Base-by-base conservation (phyloP, 2,329 filamentous ascomycete species). In the Phaeosphaeriaceae sp. region DNA sequence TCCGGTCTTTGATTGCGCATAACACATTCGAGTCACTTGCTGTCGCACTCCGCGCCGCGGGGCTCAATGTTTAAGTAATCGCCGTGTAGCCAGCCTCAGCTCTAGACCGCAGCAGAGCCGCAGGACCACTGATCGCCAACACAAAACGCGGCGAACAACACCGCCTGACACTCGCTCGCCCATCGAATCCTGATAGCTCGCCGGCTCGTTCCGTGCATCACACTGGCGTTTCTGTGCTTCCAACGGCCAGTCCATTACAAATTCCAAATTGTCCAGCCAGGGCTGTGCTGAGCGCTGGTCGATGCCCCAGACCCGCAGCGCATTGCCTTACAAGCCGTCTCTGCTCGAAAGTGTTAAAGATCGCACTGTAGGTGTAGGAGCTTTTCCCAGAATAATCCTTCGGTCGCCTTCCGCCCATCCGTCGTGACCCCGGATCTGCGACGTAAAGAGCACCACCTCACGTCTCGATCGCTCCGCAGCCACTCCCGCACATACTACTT, bases 221-320 rank as follows among this genome's bases (percentile, higher is more conserved):
- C 27, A 47, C 22, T 52, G 58, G 53, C 58, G 31, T 25, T 44
- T 27, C 48, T 54, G 53, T 54, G 57, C 55, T 44, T 60, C 46
- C 54, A 59, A 63, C 53, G 48, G 60, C 46, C 57, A 56, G 51
- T 56, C 62, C 62, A 56, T 64, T 66, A 51, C 21, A 6, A 58
- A 72, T 74, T 73, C 70, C 71, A 73, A 74, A 74, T 73, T 60
- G 53, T 50, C 56, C 44, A 48, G 59, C 49, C 27, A 61, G 62
- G 70, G 69, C 69, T 66, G 67, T 70, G 67, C 63, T 60, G 22
- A 51, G 24, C 53, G 36, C 56, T 59, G 55, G 53, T 53, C 52
- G 52, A 65, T 54, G 48, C 51, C 53, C 54, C 53, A 36, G 51
- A 51, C 46, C 42, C 42, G 47, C 56, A 53, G 56, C 61, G 61